Evolutionary conservation across 441 rosid species (phyloP).

Genomic region (Adansonia grandidieri): DNA sequence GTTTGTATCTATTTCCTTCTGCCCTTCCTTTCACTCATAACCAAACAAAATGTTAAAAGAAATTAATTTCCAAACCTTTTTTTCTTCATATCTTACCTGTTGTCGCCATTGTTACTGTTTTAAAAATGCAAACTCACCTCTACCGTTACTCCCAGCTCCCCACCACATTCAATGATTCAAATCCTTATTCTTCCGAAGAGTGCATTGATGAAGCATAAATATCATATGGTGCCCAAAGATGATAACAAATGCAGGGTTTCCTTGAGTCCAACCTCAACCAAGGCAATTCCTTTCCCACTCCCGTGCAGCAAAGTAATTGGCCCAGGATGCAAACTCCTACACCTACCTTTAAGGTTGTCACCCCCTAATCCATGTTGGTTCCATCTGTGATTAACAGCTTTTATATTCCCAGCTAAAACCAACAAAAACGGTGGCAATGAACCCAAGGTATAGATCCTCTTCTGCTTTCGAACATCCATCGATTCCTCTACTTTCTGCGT

Average conservation of each 20-base stretch:
- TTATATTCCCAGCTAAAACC: conserved; percentile 60
- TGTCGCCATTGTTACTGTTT: neutral
- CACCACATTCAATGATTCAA: neutral
- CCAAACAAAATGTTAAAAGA: neutral
- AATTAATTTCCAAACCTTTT: neutral
- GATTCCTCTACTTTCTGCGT: conserved; percentile 50
- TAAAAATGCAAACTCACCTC: neutral
- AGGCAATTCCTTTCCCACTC: conserved; percentile 73
- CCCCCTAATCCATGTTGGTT: conserved; percentile 74
- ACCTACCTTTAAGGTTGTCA: conserved; percentile 61
- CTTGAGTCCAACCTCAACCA: conserved; percentile 65
- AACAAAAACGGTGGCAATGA: conserved; percentile 63
- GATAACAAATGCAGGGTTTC: conserved; percentile 58
- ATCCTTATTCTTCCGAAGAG: conserved; percentile 40
- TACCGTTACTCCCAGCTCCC: neutral
- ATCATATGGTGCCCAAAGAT: conserved; percentile 68
- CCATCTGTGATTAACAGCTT: conserved; percentile 64
- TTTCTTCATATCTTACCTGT: neutral
- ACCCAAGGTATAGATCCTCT: conserved; percentile 53
- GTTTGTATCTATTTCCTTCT: no score
- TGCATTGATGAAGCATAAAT: conserved; percentile 47
- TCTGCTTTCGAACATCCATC: conserved; percentile 53
- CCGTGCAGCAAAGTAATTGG: conserved; percentile 67
- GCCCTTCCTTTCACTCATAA: neutral
- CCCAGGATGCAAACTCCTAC: conserved; percentile 62